Evolutionary conservation across 2,329 filamentous ascomycete genomes (phyloP).

Genomic region (Leptosphaerulina australis): DNA sequence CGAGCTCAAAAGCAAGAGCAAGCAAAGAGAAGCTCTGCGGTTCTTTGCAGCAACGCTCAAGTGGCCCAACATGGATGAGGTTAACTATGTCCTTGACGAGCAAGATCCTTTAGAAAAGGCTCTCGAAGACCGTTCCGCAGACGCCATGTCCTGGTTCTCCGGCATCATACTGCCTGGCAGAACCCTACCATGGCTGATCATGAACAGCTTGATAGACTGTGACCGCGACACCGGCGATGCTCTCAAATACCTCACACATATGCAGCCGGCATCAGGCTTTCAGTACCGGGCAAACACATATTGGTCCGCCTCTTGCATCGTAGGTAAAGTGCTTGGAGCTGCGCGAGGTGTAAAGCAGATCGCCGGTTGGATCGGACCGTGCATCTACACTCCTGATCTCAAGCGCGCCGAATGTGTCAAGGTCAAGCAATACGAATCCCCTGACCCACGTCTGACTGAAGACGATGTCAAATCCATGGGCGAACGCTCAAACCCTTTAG

Average conservation of each 20-base stretch:
- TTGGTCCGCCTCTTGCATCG: slow-evolving; percentile 73
- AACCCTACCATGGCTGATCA: slow-evolving; percentile 74
- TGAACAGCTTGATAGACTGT: slow-evolving; percentile 78
- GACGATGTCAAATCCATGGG: slow-evolving; percentile 70
- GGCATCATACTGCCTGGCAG: slow-evolving; percentile 73
- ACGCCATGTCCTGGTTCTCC: slow-evolving; percentile 78
- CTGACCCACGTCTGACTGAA: slow-evolving; percentile 59
- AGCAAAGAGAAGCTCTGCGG: slow-evolving; percentile 71
- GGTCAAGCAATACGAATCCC: slow-evolving; percentile 66
- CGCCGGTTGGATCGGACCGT: slow-evolving; percentile 77
- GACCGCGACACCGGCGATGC: slow-evolving; percentile 71
- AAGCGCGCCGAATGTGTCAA: slow-evolving; percentile 72
- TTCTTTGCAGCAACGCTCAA: slow-evolving; percentile 75
- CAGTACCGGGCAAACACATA: slow-evolving; percentile 80
- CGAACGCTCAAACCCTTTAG: slow-evolving; percentile 71
- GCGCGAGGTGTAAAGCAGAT: slow-evolving; percentile 73
- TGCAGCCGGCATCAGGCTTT: slow-evolving; percentile 72
- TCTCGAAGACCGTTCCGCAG: slow-evolving; percentile 68
- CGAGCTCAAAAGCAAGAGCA: slow-evolving; percentile 67
- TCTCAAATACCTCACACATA: slow-evolving; percentile 70
- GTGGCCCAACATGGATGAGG: slow-evolving; percentile 74
- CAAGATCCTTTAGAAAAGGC: slow-evolving; percentile 57
- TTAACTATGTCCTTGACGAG: slow-evolving; percentile 67
- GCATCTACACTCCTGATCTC: slow-evolving; percentile 70
- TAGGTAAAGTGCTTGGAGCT: slow-evolving; percentile 72